Conservation (phyloP, 106 monocot species). For the Allium cepa region DNA sequence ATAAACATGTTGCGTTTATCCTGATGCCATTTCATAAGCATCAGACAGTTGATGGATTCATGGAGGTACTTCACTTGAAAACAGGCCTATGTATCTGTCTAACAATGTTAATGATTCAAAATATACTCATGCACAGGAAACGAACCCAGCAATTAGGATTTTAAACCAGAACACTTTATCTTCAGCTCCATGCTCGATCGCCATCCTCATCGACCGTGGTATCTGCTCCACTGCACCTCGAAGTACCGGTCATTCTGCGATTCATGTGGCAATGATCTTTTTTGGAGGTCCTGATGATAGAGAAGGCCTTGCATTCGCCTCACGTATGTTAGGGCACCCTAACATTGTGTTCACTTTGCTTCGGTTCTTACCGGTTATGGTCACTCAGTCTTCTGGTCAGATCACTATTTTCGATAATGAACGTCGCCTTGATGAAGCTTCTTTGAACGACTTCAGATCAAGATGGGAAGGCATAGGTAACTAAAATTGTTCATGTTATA, state of each 20-base stretch:
- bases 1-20: conserved; percentile 18
- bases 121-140: neutral
- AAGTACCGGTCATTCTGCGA: neutral
- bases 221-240: neutral
- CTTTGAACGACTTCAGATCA: conserved; percentile 18
- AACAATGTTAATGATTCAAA: too few relatives aligned
- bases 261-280: conserved; percentile 11
- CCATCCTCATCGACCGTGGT: conserved; percentile 37
- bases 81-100: too few relatives aligned
- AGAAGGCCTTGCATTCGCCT: conserved; percentile 16
- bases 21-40: conserved; percentile 24
- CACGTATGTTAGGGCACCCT: conserved; percentile 15
- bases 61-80: conserved; percentile 5
- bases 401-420: neutral
- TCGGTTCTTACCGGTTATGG: conserved; percentile 1
- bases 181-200: conserved; percentile 19
- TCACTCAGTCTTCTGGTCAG: neutral
- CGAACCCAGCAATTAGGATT: conserved; percentile 13
- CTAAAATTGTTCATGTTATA: too few relatives aligned
- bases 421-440: conserved; percentile 16
- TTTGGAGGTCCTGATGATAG: conserved; percentile 18
- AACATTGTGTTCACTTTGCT: conserved; percentile 7
- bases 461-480: neutral
- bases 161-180: conserved; percentile 16
- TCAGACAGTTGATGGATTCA: conserved; percentile 9